These are phyloP conservation scores for Bipolaris victoriae DNA, from an alignment of 2,329 filamentous ascomycete species.

Conservation along the genomic window DNA sequence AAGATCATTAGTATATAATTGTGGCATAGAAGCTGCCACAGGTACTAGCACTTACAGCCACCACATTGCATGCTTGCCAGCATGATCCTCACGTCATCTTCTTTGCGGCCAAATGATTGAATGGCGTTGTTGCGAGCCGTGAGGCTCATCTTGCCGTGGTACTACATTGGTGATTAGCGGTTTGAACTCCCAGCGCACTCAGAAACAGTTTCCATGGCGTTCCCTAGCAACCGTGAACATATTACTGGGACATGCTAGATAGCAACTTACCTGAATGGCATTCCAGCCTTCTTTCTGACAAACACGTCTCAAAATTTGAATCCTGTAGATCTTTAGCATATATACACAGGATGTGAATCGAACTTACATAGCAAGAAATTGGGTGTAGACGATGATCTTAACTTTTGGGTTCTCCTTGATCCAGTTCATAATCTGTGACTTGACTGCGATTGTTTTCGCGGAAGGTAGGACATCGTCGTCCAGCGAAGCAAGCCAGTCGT, in stretches of 20 bases:
- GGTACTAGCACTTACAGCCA: slow-evolving; percentile 45
- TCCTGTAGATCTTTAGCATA: slow-evolving; percentile 30
- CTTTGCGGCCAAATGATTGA: slow-evolving; percentile 51
- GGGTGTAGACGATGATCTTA: slow-evolving; percentile 67
- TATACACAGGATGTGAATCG: neutral
- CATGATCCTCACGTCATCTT: slow-evolving; percentile 54
- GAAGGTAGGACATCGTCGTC: slow-evolving; percentile 51
- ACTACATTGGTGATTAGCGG: slow-evolving; percentile 35
- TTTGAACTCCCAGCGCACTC: neutral
- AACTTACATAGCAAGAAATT: slow-evolving; percentile 60
- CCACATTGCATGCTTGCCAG: slow-evolving; percentile 64
- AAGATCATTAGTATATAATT: neutral
- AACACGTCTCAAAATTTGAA: slow-evolving; percentile 58
- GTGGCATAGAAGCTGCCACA: neutral
- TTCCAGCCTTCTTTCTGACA: slow-evolving; percentile 59
- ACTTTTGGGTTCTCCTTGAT: slow-evolving; percentile 51
- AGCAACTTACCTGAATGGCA: slow-evolving; percentile 46
- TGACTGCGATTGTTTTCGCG: slow-evolving; percentile 55
- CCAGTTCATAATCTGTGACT: slow-evolving; percentile 56
- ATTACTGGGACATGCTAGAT: too few species aligned
- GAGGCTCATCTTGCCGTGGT: slow-evolving; percentile 58
- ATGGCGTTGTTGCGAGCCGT: slow-evolving; percentile 56
- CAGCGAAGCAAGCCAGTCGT: slow-evolving; percentile 48
- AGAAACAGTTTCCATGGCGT: neutral
- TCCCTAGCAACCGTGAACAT: neutral